phyloP scores from a whole-genome alignment of 257 asterid genomes.

The Knoxia roxburghii region DNA sequence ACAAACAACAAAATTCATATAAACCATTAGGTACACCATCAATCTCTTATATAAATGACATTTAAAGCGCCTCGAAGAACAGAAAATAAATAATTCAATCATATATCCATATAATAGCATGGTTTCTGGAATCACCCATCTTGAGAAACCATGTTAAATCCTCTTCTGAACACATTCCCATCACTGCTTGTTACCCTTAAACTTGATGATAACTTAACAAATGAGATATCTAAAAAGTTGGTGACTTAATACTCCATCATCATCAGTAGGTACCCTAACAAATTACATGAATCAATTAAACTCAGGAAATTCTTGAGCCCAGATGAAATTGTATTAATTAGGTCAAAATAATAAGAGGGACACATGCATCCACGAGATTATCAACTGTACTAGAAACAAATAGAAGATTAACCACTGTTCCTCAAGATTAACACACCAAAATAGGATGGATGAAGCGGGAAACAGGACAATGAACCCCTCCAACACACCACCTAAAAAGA shows the following conservation, averaged over 20 bases:
- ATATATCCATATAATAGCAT: too few species aligned
- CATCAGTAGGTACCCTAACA: neutral
- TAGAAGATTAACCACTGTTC: neutral
- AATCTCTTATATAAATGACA: neutral
- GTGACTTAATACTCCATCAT: neutral
- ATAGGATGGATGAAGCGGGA: neutral
- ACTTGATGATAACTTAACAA: neutral
- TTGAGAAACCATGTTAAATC: neutral
- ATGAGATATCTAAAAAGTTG: neutral
- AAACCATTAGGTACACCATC: neutral
- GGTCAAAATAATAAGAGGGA: neutral
- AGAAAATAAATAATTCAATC: too few species aligned
- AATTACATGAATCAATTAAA: too few species aligned
- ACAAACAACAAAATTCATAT: neutral
- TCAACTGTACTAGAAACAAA: neutral
- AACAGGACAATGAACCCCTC: neutral
- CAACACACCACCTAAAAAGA: neutral
- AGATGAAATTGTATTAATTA: too few species aligned
- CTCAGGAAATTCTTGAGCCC: too few species aligned
- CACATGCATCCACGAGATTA: neutral
- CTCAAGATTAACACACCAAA: neutral
- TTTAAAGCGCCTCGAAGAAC: too few species aligned
- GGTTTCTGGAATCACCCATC: too few species aligned
- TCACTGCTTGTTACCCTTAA: neutral
- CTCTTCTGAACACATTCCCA: neutral